Evolutionary conservation across 805 yeast genomes (phyloP).

Genomic region (Yamadazyma tumulicola): DNA sequence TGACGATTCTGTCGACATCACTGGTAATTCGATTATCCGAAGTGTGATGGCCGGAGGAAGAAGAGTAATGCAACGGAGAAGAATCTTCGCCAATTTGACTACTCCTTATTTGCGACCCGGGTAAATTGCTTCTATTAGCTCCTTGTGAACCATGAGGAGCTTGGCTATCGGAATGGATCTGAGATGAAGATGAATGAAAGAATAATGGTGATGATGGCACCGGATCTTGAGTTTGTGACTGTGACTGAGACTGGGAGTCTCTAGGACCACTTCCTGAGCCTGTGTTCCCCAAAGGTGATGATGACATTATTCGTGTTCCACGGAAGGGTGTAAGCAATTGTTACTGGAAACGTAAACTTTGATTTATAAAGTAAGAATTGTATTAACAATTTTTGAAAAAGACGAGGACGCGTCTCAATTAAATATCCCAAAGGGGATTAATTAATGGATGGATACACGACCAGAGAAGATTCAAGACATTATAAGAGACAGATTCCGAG

Average conservation of each 20-base stretch:
- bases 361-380: too few species aligned
- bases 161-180: slow-evolving; percentile 31
- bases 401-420: slow-evolving; percentile 1
- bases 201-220: slow-evolving; percentile 60
- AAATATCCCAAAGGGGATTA: too few species aligned
- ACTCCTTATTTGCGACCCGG: slow-evolving; percentile 8
- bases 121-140: slow-evolving; percentile 4
- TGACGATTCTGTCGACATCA: slow-evolving; percentile 40
- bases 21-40: slow-evolving; percentile 43
- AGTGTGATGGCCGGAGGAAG: slow-evolving; percentile 36
- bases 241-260: slow-evolving; percentile 38
- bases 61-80: slow-evolving; percentile 49
- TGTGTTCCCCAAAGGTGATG: too few species aligned
- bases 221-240: slow-evolving; percentile 30
- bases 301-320: slow-evolving; percentile 21
- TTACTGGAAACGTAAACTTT: too few species aligned
- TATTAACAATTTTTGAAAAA: too few species aligned
- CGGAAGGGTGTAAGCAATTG: too few species aligned
- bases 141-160: slow-evolving; percentile 8
- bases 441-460: too few species aligned
- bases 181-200: slow-evolving; percentile 47
- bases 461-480: too few species aligned
- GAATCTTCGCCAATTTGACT: slow-evolving; percentile 35
- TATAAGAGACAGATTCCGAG: too few species aligned
- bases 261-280: too few species aligned